Conservation (phyloP, 208 protist species). For the Trypanosoma theileri region DNA sequence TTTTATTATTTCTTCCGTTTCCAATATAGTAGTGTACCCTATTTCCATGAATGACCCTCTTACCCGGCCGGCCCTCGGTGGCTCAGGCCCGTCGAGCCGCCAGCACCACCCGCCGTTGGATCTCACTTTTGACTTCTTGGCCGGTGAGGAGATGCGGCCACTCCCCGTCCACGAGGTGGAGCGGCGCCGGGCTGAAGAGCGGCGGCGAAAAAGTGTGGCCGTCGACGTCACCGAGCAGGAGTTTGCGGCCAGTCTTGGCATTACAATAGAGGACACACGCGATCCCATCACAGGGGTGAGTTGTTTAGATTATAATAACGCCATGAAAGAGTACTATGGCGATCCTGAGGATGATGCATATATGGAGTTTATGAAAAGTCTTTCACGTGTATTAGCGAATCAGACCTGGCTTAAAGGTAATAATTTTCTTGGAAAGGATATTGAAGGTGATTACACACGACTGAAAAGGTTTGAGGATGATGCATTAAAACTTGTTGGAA, state of each 20-base stretch:
- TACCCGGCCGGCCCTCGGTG: background rate
- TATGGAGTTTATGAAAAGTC: conserved; percentile 32
- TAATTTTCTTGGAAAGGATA: conserved; percentile 30
- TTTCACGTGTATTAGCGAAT: conserved; percentile 34
- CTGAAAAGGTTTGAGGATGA: conserved; percentile 33
- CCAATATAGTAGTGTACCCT: background rate
- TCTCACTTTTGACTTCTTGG: conserved; percentile 61
- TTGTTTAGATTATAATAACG: conserved; percentile 36
- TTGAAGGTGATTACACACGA: conserved; percentile 31
- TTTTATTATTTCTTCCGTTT: background rate
- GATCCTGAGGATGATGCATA: conserved; percentile 62
- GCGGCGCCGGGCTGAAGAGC: conserved; percentile 26
- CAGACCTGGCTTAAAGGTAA: conserved; percentile 46
- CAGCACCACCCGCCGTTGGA: background rate
- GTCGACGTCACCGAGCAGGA: conserved; percentile 34
- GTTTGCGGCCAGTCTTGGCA: conserved; percentile 45
- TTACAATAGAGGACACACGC: conserved; percentile 38
- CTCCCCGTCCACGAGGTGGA: conserved; percentile 58
- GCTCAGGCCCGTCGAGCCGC: background rate
- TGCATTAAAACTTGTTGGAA: background rate
- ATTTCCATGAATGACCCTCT: too few species aligned
- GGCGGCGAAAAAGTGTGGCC: conserved; percentile 27
- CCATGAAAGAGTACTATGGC: conserved; percentile 50
- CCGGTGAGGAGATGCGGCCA: conserved; percentile 14
- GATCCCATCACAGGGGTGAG: conserved; percentile 35